Conservation (phyloP, 2,329 filamentous ascomycete species). For the Raffaelea albimanens region DNA sequence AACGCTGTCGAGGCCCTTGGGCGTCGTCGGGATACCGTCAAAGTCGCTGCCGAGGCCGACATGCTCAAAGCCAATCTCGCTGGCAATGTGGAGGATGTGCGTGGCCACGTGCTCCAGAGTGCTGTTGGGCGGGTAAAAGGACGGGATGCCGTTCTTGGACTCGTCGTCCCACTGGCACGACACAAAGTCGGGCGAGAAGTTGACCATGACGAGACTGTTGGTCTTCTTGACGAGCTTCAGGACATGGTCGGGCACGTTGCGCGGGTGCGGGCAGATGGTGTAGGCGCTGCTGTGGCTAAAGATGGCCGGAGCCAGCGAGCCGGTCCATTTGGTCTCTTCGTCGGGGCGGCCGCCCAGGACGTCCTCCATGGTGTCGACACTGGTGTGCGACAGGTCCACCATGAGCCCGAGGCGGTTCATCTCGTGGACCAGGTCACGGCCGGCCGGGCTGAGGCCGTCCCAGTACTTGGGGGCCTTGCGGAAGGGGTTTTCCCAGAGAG, state of each 20-base stretch:
- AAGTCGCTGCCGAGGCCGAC: constrained; percentile 88
- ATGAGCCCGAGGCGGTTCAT: constrained; percentile 95
- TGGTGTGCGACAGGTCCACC: constrained; percentile 74
- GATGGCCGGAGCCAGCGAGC: constrained; percentile 73
- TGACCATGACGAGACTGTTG: constrained; percentile 80
- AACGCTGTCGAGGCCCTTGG: constrained; percentile 73
- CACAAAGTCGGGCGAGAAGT: constrained; percentile 76
- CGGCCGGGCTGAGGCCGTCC: constrained; percentile 63
- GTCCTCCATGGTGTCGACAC: constrained; percentile 75
- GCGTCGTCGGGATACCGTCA: constrained; percentile 62
- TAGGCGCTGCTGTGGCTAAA: constrained; percentile 83
- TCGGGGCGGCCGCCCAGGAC: constrained; percentile 51
- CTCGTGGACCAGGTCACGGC: constrained; percentile 62
- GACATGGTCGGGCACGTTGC: constrained; percentile 83
- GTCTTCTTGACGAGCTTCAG: constrained; percentile 64
- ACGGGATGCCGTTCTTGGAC: constrained; percentile 46
- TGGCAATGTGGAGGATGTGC: constrained; percentile 75
- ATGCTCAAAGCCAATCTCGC: constrained; percentile 75
- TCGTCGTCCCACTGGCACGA: constrained; percentile 53
- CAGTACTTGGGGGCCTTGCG: constrained; percentile 48
- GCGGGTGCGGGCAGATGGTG: constrained; percentile 73
- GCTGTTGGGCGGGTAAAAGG: constrained; percentile 55
- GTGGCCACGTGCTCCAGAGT: constrained; percentile 69
- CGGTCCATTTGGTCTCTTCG: constrained; percentile 49
- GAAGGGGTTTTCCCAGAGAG: constrained; percentile 48